phyloP scores from a whole-genome alignment of 1,284 basidiomycete genomes.

The Chalciporus sp. region DNA sequence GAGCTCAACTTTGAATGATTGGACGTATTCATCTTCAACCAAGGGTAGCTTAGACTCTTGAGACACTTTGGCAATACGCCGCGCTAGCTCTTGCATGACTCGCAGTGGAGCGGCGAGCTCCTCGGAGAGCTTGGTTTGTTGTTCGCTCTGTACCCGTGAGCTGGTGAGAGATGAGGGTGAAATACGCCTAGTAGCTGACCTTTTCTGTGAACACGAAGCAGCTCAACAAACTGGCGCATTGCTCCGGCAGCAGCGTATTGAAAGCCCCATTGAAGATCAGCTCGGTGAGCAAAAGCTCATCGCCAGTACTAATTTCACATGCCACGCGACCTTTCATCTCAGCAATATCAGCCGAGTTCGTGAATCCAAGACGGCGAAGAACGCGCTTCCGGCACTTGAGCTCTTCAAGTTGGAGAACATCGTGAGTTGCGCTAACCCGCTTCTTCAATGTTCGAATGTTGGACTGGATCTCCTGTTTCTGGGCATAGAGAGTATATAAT shows the following conservation, averaged over 20 bases:
- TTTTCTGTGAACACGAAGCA: slow-evolving; percentile 99
- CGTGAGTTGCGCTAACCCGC: slow-evolving; percentile 87
- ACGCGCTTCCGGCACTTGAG: slow-evolving; percentile 96
- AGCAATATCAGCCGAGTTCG: slow-evolving; percentile 87
- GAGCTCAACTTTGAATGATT: slow-evolving; percentile 96
- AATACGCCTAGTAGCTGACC: slow-evolving; percentile 46
- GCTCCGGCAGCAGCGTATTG: slow-evolving; percentile 87
- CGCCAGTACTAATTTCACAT: slow-evolving; percentile 97
- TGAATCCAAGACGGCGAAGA: slow-evolving; percentile 90
- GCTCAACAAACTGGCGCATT: slow-evolving; percentile 89
- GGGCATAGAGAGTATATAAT: slow-evolving; percentile 78
- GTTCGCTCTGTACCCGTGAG: slow-evolving; percentile 70
- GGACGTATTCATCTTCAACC: slow-evolving; percentile 94
- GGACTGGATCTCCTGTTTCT: slow-evolving; percentile 75
- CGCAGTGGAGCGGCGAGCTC: slow-evolving; percentile 91
- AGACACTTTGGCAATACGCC: slow-evolving; percentile 94
- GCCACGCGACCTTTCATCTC: slow-evolving; percentile 98
- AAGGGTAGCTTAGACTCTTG: slow-evolving; percentile 90
- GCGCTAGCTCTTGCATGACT: slow-evolving; percentile 93
- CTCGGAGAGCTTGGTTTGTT: slow-evolving; percentile 85
- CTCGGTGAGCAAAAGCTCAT: slow-evolving; percentile 95
- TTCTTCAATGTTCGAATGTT: slow-evolving; percentile 80
- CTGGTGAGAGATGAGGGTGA: neutral
- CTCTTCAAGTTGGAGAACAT: slow-evolving; percentile 95
- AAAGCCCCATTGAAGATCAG: slow-evolving; percentile 98